Conservation (phyloP, 2,329 filamentous ascomycete genomes). For the Zymoseptoria passerinii region DNA sequence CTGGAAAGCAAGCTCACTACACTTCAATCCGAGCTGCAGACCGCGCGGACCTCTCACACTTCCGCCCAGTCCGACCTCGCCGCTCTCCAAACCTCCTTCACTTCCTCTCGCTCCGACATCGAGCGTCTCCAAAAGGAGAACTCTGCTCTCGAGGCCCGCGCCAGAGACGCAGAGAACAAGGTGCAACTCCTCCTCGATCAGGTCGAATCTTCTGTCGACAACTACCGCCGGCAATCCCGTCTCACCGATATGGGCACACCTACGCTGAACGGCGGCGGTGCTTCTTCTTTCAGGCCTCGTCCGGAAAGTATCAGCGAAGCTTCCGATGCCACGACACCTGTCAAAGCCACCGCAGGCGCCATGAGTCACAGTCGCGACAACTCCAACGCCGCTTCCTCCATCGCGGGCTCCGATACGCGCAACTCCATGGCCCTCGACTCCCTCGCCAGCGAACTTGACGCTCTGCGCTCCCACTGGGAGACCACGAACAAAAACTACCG, state of each 20-base stretch:
- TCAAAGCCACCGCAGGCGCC: constrained; percentile 15
- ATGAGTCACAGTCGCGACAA: constrained; percentile 44
- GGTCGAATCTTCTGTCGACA: constrained; percentile 87
- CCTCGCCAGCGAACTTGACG: constrained; percentile 84
- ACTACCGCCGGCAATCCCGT: constrained; percentile 72
- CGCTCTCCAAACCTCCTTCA: constrained; percentile 35
- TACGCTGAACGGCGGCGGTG: constrained; percentile 21
- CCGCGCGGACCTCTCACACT: constrained; percentile 46
- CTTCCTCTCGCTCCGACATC: constrained; percentile 55
- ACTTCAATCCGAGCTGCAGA: constrained; percentile 63
- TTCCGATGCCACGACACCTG: constrained; percentile 28
- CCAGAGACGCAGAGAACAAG: constrained; percentile 83
- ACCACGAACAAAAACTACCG: constrained; percentile 92
- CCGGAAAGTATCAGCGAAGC: constrained; percentile 35
- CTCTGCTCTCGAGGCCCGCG: constrained; percentile 67
- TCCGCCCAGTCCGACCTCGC: constrained; percentile 43
- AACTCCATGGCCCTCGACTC: constrained; percentile 58
- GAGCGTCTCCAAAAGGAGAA: constrained; percentile 82
- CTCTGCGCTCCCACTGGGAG: constrained; percentile 86
- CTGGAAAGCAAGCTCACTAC: constrained; percentile 64
- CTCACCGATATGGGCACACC: constrained; percentile 27
- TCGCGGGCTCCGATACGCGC: constrained; percentile 17
- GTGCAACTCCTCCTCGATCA: constrained; percentile 90
- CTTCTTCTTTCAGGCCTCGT: constrained; percentile 35
- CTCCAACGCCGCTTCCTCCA: constrained; percentile 46